phyloP scores from a whole-genome alignment of 441 rosid species.

The Kokia cookei region DNA sequence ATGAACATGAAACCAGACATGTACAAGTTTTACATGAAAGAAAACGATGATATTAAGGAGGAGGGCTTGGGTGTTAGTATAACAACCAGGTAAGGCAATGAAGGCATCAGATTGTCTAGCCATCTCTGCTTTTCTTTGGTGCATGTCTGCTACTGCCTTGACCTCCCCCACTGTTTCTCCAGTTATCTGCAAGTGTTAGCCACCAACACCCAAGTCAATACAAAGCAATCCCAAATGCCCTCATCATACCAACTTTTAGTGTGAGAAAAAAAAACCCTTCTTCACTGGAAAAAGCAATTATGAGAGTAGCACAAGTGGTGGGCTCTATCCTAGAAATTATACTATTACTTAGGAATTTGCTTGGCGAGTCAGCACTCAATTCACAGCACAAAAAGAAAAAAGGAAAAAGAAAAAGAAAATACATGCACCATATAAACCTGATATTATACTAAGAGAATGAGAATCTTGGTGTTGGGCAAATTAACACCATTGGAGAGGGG shows the following conservation, averaged over 20 bases:
- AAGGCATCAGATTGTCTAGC: conserved; percentile 91
- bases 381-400: neutral
- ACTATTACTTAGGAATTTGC: neutral
- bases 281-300: neutral
- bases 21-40: too few relatives aligned
- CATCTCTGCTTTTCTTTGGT: conserved; percentile 97
- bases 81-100: conserved; percentile 89
- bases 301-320: conserved; percentile 19
- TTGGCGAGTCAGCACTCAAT: neutral
- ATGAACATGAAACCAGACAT: neutral
- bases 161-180: conserved; percentile 97
- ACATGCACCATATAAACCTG: neutral
- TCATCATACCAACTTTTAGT: neutral
- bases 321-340: conserved; percentile 8
- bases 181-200: conserved; percentile 49
- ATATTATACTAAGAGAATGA: conserved; percentile 2
- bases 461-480: conserved; percentile 21
- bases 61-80: neutral
- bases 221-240: neutral
- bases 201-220: neutral
- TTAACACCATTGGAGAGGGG: conserved; percentile 15
- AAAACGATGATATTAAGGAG: neutral
- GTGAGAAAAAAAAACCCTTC: neutral
- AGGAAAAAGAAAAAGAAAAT: neutral
- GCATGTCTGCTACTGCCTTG: conserved; percentile 93